Conservation (phyloP, 1,284 basidiomycete genomes). For the Papiliotrema flavescens region DNA sequence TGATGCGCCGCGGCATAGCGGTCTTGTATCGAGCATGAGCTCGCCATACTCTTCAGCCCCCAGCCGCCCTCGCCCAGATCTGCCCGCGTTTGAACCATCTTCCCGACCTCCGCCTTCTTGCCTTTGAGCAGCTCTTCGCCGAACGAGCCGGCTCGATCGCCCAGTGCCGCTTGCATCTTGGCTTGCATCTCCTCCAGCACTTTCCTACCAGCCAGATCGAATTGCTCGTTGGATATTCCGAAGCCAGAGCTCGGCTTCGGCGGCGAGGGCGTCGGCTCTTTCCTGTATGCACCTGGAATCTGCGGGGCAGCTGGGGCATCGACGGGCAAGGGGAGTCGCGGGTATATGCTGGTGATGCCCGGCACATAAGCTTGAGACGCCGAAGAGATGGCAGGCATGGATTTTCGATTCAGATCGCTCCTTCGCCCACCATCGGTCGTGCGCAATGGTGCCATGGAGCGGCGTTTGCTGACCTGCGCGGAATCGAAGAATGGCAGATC, state of each 20-base stretch:
- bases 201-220: conserved; percentile 32
- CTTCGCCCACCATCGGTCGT: not conserved
- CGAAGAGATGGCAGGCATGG: conserved; percentile 30
- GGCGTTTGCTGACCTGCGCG: conserved; percentile 28
- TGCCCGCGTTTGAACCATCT: conserved; percentile 30
- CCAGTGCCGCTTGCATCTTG: conserved; percentile 15
- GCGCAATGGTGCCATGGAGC: conserved; percentile 31
- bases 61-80: conserved; percentile 32
- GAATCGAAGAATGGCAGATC: conserved; percentile 34
- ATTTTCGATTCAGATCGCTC: conserved; percentile 21
- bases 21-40: conserved; percentile 12
- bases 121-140: conserved; percentile 41
- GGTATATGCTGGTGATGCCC: conserved; percentile 29
- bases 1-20: conserved; percentile 39
- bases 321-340: conserved; percentile 21
- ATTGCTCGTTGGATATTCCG: conserved; percentile 28
- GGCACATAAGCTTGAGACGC: conserved; percentile 7
- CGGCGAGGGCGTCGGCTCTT: conserved; percentile 4
- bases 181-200: conserved; percentile 42
- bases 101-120: conserved; percentile 33
- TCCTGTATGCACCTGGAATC: conserved; percentile 6
- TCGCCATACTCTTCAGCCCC: conserved; percentile 20
- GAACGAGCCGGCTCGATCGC: conserved; percentile 4
- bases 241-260: conserved; percentile 28
- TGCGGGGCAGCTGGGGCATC: conserved; percentile 8